phyloP scores from a whole-genome alignment of 129 eudicot species.

The Pulicaria dysenterica region DNA sequence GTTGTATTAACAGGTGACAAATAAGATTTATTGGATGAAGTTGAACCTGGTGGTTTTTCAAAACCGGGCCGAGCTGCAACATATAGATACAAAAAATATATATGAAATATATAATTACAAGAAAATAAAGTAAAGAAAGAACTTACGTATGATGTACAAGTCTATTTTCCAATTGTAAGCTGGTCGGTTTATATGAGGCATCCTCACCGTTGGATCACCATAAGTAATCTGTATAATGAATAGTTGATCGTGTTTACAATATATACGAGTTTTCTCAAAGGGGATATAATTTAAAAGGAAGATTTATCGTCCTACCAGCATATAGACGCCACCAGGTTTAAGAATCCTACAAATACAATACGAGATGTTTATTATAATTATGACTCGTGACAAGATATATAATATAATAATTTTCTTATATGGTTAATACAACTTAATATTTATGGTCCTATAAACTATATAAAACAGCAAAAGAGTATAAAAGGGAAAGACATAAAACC shows the following conservation, averaged over 20 bases:
- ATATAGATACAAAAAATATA: background rate
- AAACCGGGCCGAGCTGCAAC: slow-evolving; percentile 94
- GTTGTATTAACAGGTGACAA: slow-evolving; percentile 72
- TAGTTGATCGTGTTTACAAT: background rate
- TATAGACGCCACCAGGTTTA: slow-evolving; percentile 92
- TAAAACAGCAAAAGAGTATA: background rate
- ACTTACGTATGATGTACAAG: slow-evolving; percentile 83
- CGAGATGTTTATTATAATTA: slow-evolving; percentile 15
- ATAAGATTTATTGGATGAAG: slow-evolving; percentile 52
- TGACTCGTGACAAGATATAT: slow-evolving; percentile 19
- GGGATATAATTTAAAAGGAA: slow-evolving; percentile 14
- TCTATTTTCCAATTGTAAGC: slow-evolving; percentile 86
- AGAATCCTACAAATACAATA: slow-evolving; percentile 73
- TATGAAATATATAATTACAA: background rate
- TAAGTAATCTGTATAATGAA: slow-evolving; percentile 77
- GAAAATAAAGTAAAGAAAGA: background rate
- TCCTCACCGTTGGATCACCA: slow-evolving; percentile 90
- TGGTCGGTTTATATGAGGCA: slow-evolving; percentile 68
- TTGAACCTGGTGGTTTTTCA: slow-evolving; percentile 50
- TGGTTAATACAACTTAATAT: background rate
- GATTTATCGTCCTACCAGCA: slow-evolving; percentile 63
- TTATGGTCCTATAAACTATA: background rate
- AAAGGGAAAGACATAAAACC: slow-evolving; percentile 46
- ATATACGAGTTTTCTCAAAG: slow-evolving; percentile 5
- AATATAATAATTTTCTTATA: background rate